Base-by-base conservation (phyloP, 208 protist genomes). In the Trypanosoma congolense region DNA sequence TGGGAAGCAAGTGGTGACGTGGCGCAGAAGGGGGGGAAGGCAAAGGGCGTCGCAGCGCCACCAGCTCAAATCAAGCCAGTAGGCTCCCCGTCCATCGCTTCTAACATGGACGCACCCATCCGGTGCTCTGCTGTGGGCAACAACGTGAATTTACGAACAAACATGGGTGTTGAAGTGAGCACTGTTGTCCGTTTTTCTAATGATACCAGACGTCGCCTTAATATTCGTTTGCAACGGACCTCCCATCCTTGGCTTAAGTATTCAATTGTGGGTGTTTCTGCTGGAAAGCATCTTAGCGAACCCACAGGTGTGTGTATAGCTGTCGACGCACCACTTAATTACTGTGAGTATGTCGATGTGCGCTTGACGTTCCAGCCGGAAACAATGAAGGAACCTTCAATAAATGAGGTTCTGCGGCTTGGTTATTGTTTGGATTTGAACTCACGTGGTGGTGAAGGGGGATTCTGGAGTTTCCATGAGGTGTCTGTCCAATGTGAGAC, bases 311-410 rank as follows among this genome's bases (percentile, higher is more conserved):
- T 41, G 12, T 38, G 44, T 30, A 57, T 33, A 24, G 40, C 53
- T 16, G 3, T 56, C 30, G 50, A 29, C 22, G 31, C 52, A 29
- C 65, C 62, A 31, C 64, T 92, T 57, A 80, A 60, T 51, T 89
- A 67, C 48, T 83, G 83, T 29, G 87, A 84, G n/a, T 95, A 79
- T 62, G 65, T 95, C 12, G 83, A 92, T 56, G 80, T 95, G 21
- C 65, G 62, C 36, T 74, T 95, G 2, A 36, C 58, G 43, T 95
- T 92, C 55, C 41, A 65, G 33, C 83, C 87, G 0, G 57, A 73
- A 43, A 75, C 80, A 50, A 61, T 48, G 33, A 59, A 71, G 12
- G 76, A 76, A 42, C 73, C 75, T 19, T 33, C 50, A n/a, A 26
- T 95, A 41, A 65, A 51, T 4, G 48, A 64, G 24, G 40, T 72